These are phyloP conservation scores for Ceratobasidium sp. DNA, from an alignment of 1,284 basidiomycete species.

Conservation along the genomic window DNA sequence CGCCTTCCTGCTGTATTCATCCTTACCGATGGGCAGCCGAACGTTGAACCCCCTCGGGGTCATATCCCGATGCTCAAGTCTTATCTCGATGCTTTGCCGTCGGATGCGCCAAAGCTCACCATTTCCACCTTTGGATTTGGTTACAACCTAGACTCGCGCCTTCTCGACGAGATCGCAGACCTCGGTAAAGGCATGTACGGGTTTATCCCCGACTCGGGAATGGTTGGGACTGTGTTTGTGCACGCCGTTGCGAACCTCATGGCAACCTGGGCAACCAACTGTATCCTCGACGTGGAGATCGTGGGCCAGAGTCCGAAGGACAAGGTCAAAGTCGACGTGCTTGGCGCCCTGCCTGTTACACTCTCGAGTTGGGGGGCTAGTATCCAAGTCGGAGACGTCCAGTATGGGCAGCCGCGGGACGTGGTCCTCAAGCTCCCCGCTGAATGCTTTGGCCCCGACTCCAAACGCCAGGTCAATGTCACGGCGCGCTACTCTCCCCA, in stretches of 20 bases:
- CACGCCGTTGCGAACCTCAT: conserved; percentile 49
- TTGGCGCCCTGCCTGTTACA: conserved; percentile 56
- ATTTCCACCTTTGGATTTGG: conserved; percentile 50
- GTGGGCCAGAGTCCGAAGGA: conserved; percentile 20
- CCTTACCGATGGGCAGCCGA: conserved; percentile 49
- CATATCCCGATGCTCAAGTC: conserved; percentile 48
- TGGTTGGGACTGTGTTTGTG: conserved; percentile 50
- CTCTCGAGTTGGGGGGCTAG: conserved; percentile 59
- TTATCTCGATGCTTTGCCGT: conserved; percentile 45
- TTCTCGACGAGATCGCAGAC: conserved; percentile 48
- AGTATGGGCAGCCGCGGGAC: conserved; percentile 49
- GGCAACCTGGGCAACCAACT: conserved; percentile 47
- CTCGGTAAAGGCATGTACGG: conserved; percentile 48
- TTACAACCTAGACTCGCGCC: conserved; percentile 48
- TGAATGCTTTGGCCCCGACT: conserved; percentile 13
- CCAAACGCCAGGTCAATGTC: conserved; percentile 38
- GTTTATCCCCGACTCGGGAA: conserved; percentile 50
- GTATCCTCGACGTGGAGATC: conserved; percentile 36
- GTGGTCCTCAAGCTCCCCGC: conserved; percentile 46
- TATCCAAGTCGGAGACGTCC: conserved; percentile 50
- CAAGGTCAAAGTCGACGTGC: conserved; percentile 42
- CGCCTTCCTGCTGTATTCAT: conserved; percentile 47
- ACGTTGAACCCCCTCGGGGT: conserved; percentile 47
- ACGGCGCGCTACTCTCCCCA: conserved; percentile 44
- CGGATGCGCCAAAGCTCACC: conserved; percentile 44